Percentiles rank a stretch among this genome's conserved stretches.
phyloP scores from a whole-genome alignment of 306 rosid species.

The Pachyrhizus erosus region DNA sequence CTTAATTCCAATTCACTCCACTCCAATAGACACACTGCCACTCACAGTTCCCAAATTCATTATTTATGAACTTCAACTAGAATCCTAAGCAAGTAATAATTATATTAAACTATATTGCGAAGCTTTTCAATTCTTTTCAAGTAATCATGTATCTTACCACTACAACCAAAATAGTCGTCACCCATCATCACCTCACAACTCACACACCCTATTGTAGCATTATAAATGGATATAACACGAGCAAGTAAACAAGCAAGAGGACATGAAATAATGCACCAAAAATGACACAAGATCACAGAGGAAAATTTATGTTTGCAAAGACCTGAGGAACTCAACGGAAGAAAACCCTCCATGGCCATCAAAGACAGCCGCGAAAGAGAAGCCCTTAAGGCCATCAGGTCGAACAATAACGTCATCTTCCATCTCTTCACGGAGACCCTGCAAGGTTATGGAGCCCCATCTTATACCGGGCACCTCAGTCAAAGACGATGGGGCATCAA shows the following conservation, averaged over 20 bases:
- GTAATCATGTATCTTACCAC: neutral
- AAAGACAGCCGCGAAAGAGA: slow-evolving; percentile 89
- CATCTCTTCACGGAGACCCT: slow-evolving; percentile 92
- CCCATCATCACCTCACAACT: neutral
- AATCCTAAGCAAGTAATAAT: slow-evolving; percentile 1
- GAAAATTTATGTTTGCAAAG: neutral
- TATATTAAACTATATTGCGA: neutral
- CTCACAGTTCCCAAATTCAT: neutral
- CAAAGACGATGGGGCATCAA: slow-evolving; percentile 76
- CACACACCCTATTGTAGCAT: neutral
- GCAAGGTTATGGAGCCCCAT: slow-evolving; percentile 87
- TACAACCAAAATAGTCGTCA: neutral
- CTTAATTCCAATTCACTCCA: neutral
- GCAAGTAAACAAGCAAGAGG: slow-evolving; percentile 18
- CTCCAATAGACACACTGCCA: neutral
- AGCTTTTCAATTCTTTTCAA: neutral
- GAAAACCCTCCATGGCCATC: slow-evolving; percentile 96
- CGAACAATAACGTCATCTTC: slow-evolving; percentile 78
- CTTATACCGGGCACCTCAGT: slow-evolving; percentile 62
- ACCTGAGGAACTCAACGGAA: slow-evolving; percentile 91
- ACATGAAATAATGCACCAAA: neutral
- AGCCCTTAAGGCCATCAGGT: slow-evolving; percentile 67
- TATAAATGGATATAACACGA: neutral
- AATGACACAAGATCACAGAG: neutral
- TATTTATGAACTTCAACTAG: neutral